Conservation (phyloP, 768 basidiomycete species). For the Mycena rosella region DNA sequence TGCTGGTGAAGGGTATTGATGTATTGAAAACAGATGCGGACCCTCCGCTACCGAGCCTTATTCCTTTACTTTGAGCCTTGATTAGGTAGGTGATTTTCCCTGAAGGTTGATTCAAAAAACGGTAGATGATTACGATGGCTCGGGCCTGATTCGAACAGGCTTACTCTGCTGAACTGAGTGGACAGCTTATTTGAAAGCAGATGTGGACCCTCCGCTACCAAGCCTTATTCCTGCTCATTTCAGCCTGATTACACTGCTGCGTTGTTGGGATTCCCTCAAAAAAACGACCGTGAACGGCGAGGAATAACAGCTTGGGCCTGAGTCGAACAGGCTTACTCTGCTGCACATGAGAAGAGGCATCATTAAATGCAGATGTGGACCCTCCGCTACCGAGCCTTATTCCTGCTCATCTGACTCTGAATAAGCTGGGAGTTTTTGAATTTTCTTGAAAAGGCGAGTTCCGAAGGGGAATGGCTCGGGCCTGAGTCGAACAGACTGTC, state of each 20-base stretch:
- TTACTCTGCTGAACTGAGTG: too few species aligned
- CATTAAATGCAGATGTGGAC: conserved; percentile 2
- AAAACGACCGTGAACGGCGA: background rate
- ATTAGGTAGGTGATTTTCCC: background rate
- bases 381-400: conserved; percentile 11
- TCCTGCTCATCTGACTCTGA: too few species aligned
- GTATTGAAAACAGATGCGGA: conserved; percentile 6
- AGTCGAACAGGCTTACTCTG: conserved; percentile 8
- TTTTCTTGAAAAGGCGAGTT: background rate
- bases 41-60: conserved; percentile 6
- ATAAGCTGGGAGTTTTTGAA: background rate
- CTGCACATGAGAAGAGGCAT: background rate
- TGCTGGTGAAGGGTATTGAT: background rate
- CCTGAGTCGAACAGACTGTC: conserved; percentile 17
- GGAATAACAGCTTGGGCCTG: conserved; percentile 5
- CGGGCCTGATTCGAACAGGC: conserved; percentile 9
- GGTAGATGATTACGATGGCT: background rate
- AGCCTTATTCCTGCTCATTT: too few species aligned
- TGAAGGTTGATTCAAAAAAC: too few species aligned
- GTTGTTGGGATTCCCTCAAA: too few species aligned
- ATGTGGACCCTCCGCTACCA: background rate
- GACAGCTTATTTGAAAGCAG: background rate
- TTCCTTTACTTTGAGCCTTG: background rate
- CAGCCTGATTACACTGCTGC: too few species aligned
- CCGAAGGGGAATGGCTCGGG: background rate